Evolutionary conservation across 805 yeast genomes (phyloP), one percentile per base, ranked within the genome.

Genomic region (Wickerhamomyces subpelliculosus): DNA sequence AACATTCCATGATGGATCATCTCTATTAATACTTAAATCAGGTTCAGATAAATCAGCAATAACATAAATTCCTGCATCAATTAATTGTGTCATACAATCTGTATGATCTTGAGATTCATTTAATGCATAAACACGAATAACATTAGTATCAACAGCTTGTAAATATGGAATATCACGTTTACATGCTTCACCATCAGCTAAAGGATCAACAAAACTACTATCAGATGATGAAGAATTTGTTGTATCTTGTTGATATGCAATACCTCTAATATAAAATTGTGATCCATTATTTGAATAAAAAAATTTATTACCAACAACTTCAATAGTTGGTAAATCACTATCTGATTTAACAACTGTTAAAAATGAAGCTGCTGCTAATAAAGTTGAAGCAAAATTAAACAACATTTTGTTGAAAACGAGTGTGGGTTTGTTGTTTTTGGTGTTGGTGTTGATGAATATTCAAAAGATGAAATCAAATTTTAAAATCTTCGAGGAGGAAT

Each of bases 11-110:
- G 64, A 47, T 46, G 93, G 90, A 47, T 18, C 14, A 16, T 16
- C 19, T 63, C 89, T 77, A 62, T 78, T 67, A 48, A 84, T 77
- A 37, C 88, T 75, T 16, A 60, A 41, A 38, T 61, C 67, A 47
- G 90, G 90, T 58, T 80, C 75, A 20, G 88, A 72, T 54, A 84
- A 68, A 65, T 84, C 94, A 32, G 89, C 88, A 67, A 84, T 73
- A 36, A 84, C 80, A 51, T 84, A 84, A 55, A 84, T 84, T 49
- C 87, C 89, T 32, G 88, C 88, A 37, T 79, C 84, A 44, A 69
- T 67, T 49, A 84, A 66, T 48, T 75, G 60, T 24, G 63, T 35
- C 87, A 84, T 78, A 72, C 93, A 84, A 36, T 69, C 71, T 37
- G 73, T 59, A 62, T 84, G 93, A 58, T 82, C 84, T 44, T 65